Base-by-base conservation (phyloP, 2,329 filamentous ascomycete genomes). In the Aspergillus aculeatus region DNA sequence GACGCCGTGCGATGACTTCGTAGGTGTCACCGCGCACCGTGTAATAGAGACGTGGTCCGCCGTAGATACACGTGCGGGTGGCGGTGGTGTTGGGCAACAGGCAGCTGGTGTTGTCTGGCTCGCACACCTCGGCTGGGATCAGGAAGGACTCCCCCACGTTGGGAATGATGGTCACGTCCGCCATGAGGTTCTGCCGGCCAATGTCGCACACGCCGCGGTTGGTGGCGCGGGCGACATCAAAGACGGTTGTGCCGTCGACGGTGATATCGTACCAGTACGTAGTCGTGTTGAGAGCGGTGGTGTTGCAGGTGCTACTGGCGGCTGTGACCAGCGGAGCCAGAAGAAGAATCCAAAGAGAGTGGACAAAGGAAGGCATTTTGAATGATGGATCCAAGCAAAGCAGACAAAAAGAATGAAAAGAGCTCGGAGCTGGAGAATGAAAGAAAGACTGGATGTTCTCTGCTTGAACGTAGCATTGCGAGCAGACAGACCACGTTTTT, bases 1-100 rank as follows among this genome's bases (percentile, higher is more conserved):
- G 50, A 4, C 61, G 56, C 4, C 19, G 11, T 9, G 64, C 64
- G 29, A 66, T 63, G 10, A 41, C 23, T 12, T 58, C 59, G 12
- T 60, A 50, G 11, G 32, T 35, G 38, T 66, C 64, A 1, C 63
- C 64, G 32, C 57, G 59, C 29, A 66, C 47, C 2, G 64, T 66
- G 44, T 64, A 64, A 57, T 67, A 67, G 1, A 62, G 48, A 16
- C 60, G 59, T 0, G 65, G 65, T 2, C 65, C 65, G n/a, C 64
- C 64, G 14, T 56, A 24, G 29, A 67, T 51, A 16, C 65, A 67
- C 23, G 56, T 48, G 12, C 57, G 50, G 2, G 53, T 63, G 5
- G 51, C 49, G 52, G 51, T 54, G 5, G 41, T 54, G 3, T 56
- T 50, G 3, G 57, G 32, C 4, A 67, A 47, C 2, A 67, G 35